A percentile compares a stretch with the other conserved stretches of the same genome.
Conservation (phyloP, 495 filamentous ascomycete species). For the Polyplosphaeria fusca region DNA sequence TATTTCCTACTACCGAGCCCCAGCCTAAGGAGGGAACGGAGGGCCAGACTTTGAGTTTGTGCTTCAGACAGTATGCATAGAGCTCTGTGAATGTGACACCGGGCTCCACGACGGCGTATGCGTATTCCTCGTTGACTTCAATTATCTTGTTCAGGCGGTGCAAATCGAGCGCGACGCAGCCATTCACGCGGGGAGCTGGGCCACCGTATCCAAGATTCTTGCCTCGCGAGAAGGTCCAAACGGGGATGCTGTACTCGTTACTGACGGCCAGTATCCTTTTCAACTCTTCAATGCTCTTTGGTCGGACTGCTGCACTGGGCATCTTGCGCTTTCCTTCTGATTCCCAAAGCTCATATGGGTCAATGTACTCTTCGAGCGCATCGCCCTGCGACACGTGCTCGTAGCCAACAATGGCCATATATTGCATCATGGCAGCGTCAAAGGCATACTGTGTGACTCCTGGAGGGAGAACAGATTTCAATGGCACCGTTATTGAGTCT, state of each 20-base stretch:
- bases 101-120: constrained; percentile 34
- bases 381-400: constrained; percentile 42
- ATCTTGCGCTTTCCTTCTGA: constrained; percentile 41
- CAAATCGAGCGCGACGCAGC: constrained; percentile 22
- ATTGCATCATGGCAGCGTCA: constrained; percentile 35
- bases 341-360: constrained; percentile 46
- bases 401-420: constrained; percentile 36
- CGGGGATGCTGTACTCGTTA: constrained; percentile 17
- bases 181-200: constrained; percentile 12
- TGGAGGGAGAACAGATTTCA: constrained; percentile 41
- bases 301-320: constrained; percentile 46
- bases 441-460: constrained; percentile 43
- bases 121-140: constrained; percentile 29
- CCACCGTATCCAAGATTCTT: constrained; percentile 21
- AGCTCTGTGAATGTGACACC: constrained; percentile 36
- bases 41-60: constrained; percentile 32
- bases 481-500: constrained; percentile 14
- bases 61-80: constrained; percentile 29
- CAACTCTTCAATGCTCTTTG: constrained; percentile 24
- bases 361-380: constrained; percentile 46
- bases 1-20: constrained; percentile 36
- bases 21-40: constrained; percentile 34
- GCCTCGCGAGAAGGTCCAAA: constrained; percentile 24
- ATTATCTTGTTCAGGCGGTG: constrained; percentile 30
- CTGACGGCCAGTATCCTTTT: constrained; percentile 7